Evolutionary conservation across 371 early-diverging fungal genomes (phyloP).

Genomic region (Blakeslea trispora): DNA sequence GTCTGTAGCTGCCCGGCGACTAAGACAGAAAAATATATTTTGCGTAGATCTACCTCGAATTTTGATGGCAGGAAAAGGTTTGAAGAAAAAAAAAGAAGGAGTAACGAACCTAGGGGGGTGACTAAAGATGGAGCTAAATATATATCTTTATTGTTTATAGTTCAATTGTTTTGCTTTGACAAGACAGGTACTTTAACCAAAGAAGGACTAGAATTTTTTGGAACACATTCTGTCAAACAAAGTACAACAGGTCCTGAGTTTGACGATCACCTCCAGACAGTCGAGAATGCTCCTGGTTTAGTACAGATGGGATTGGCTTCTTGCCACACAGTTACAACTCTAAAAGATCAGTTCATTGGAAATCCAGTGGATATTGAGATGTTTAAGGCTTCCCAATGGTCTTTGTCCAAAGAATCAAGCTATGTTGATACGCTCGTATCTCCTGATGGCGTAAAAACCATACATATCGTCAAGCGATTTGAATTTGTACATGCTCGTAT

Average conservation of each 20-base stretch:
- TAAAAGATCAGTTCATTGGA: slow-evolving; percentile 66
- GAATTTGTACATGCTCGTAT: slow-evolving; percentile 87
- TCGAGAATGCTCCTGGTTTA: slow-evolving; percentile 38
- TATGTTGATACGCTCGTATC: slow-evolving; percentile 52
- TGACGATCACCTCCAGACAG: slow-evolving; percentile 33
- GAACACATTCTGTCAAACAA: slow-evolving; percentile 39
- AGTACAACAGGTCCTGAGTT: slow-evolving; percentile 22
- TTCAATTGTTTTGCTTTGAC: slow-evolving; percentile 90
- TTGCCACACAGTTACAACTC: slow-evolving; percentile 81
- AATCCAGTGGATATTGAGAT: slow-evolving; percentile 95
- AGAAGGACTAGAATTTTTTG: slow-evolving; percentile 65
- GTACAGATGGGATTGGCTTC: slow-evolving; percentile 71
- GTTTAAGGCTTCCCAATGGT: slow-evolving; percentile 76
- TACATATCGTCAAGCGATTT: slow-evolving; percentile 69
- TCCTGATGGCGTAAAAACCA: slow-evolving; percentile 26
- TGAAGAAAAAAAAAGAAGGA: not conserved
- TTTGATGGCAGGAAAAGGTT: slow-evolving; percentile 81
- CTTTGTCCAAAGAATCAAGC: slow-evolving; percentile 27
- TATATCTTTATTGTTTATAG: too few relatives aligned
- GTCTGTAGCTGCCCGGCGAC: slow-evolving; percentile 74
- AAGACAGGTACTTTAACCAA: slow-evolving; percentile 69
- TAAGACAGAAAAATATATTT: slow-evolving; percentile 63
- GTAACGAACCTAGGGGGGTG: too few relatives aligned
- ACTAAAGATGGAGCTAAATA: too few relatives aligned
- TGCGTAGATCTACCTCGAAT: slow-evolving; percentile 85